Base-by-base conservation (phyloP, 2,329 filamentous ascomycete species). In the Aspergillus fischeri region DNA sequence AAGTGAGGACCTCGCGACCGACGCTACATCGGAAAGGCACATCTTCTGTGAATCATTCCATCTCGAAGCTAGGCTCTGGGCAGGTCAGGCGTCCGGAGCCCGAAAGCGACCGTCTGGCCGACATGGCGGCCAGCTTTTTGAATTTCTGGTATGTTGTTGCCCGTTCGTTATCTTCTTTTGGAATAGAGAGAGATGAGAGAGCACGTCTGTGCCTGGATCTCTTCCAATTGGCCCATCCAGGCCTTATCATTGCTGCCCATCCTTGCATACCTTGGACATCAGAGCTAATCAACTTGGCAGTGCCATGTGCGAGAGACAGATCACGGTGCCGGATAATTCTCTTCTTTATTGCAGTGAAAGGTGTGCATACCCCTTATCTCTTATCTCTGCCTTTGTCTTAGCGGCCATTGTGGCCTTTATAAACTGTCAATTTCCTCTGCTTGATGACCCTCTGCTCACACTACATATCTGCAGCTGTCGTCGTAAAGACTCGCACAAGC, bases 241-340 rank as follows among this genome's bases (percentile, higher is more conserved):
- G 20, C 25, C 50, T 47, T 59, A 27, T 25, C 48, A 24, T 48
- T 47, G 45, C 53, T 58, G 55, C 59, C 60, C 52, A 53, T 52
- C 56, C 54, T 60, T 63, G 50, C 57, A 61, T 63, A 67, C 66
- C 62, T 58, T 57, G 35, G 55, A 58, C 54, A 52, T 60, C 53
- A 51, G 58, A 61, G 63, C 68, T 72, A 62, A 74, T 65, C 47
- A 56, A 60, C 54, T 56, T 61, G 50, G 32, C 67, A 87, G 84
- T 73, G 81, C 84, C 61, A 85, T 81, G 67, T 87, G 85, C 71
- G 85, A 87, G 70, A 85, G 81, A 70, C 84, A 87, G 73, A 87
- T 87, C 65, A 80, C 83, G 53, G 79, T 81, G 32, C 85, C 85
- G 17, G 81, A 81, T 69, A 83, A 83, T 67, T 79, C 78, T 17